A percentile compares a stretch with the other conserved stretches of the same genome.
Conservation (phyloP, 2,329 filamentous ascomycete species). For the Periconia sp. region DNA sequence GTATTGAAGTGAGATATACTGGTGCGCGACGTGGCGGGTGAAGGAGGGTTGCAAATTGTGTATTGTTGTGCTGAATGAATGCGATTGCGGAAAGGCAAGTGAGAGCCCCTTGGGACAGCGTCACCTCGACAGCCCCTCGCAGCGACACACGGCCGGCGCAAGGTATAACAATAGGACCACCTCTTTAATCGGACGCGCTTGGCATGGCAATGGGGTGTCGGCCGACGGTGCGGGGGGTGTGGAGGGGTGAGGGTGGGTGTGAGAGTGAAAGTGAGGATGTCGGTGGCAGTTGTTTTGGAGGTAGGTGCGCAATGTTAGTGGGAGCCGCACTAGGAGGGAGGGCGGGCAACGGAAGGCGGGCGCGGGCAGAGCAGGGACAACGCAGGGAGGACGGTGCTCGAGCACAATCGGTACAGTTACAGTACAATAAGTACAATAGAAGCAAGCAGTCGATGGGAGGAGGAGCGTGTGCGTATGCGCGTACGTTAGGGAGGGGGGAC, state of each 20-base stretch:
- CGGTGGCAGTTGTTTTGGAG: constrained; percentile 9
- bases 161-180: constrained; percentile 5
- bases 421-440: no score
- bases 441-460: no score
- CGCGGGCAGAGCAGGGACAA: constrained; percentile 1
- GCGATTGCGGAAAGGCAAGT: constrained; percentile 3
- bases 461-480: no score
- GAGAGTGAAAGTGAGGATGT: background rate
- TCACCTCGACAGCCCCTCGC: constrained; percentile 5
- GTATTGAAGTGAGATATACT: background rate
- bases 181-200: constrained; percentile 7
- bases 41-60: background rate
- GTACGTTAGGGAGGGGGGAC: constrained; percentile 9
- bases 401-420: background rate
- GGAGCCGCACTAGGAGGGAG: constrained; percentile 2
- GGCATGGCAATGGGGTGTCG: constrained; percentile 12
- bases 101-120: constrained; percentile 9
- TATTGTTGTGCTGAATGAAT: constrained; percentile 1
- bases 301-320: background rate
- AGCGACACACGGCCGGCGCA: constrained; percentile 6
- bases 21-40: constrained; percentile 1
- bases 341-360: constrained; percentile 3
- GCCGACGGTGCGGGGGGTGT: constrained; percentile 3
- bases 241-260: constrained; percentile 6
- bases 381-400: constrained; percentile 8